phyloP scores from a whole-genome alignment of 805 yeast species.

The Wickerhamiella slavikovae region DNA sequence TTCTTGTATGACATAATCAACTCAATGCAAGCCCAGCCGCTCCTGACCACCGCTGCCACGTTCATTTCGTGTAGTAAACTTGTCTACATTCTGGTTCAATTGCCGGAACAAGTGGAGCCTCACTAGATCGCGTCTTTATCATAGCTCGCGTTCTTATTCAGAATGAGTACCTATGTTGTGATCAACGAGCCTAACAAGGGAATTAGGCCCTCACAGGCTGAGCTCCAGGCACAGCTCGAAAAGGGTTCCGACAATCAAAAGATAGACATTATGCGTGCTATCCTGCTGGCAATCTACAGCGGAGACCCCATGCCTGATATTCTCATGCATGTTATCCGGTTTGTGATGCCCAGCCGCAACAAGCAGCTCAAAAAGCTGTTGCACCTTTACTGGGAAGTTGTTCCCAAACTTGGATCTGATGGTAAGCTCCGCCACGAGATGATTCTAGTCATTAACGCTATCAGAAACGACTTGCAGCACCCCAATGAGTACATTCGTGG shows the following conservation, averaged over 20 bases:
- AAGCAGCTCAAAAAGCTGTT: slow-evolving; percentile 81
- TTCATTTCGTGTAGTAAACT: too few species aligned
- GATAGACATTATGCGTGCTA: slow-evolving; percentile 74
- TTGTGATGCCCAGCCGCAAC: slow-evolving; percentile 86
- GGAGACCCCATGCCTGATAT: slow-evolving; percentile 86
- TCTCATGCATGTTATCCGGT: slow-evolving; percentile 91
- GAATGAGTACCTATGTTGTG: slow-evolving; percentile 2
- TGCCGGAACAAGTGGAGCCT: too few species aligned
- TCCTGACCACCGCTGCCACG: too few species aligned
- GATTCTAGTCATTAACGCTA: slow-evolving; percentile 96
- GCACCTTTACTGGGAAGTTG: slow-evolving; percentile 94
- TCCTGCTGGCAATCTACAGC: slow-evolving; percentile 69
- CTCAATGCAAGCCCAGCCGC: too few species aligned
- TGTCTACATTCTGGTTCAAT: too few species aligned
- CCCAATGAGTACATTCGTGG: slow-evolving; percentile 96
- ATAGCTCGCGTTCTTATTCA: too few species aligned
- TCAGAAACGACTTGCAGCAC: slow-evolving; percentile 92
- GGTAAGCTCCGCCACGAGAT: slow-evolving; percentile 95
- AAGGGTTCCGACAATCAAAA: slow-evolving; percentile 78
- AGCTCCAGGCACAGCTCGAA: slow-evolving; percentile 60
- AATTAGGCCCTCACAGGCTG: slow-evolving; percentile 30
- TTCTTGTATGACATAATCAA: too few species aligned
- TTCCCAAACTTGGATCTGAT: slow-evolving; percentile 70
- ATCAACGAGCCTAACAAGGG: slow-evolving; percentile 4
- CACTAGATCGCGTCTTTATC: too few species aligned